Evolutionary conservation across 148 eudicot genomes (phyloP), one percentile per base, ranked within the genome.

Genomic region (Limonium bicolor): DNA sequence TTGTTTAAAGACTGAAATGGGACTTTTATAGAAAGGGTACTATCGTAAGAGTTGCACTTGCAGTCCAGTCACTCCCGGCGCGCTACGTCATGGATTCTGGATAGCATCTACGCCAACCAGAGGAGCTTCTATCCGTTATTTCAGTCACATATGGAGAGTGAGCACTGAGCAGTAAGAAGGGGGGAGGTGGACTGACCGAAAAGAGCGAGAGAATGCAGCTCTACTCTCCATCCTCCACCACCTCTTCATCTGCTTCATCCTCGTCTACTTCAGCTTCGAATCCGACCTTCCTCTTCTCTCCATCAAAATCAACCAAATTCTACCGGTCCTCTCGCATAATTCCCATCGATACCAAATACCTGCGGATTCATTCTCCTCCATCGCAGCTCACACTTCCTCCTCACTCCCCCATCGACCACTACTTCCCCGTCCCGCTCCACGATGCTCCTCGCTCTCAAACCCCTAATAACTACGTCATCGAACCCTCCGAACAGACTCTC

Each of bases 171-270:
- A 45, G 19, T 16, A 20, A 48, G 19, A 26, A 27, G 36, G 16
- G 11, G 25, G 20, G 36, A 29, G 40, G 39, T 20, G 2, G 33
- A 22, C 22, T 17, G 31, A 47, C 2, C 27, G 3, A 44, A 12
- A n/a, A 36, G 20, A 36, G 35, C 27, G 3, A 20, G 13, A 56
- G 49, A 56, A 83, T 86, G 94, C 70, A 57, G 43, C 54, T 76
- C 32, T 72, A 69, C 43, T 70, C 67, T 24, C 11, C 75, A 20
- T 53, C 76, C 10, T 39, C 61, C 1, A 9, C 55, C 6, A 32
- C 72, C 0, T 41, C 72, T 2, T 27, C 66, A 14, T 40, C 72
- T n/a, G 27, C 63, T 8, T 15, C 64, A 4, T 26, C 69, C 6
- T 20, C 62, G 3, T 7, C 65, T 21, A 18, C 66, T 0, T 28